Percentiles rank a stretch among this genome's conserved stretches.
phyloP scores from a whole-genome alignment of 805 yeast genomes.

The Tetrapisispora fleetii region DNA sequence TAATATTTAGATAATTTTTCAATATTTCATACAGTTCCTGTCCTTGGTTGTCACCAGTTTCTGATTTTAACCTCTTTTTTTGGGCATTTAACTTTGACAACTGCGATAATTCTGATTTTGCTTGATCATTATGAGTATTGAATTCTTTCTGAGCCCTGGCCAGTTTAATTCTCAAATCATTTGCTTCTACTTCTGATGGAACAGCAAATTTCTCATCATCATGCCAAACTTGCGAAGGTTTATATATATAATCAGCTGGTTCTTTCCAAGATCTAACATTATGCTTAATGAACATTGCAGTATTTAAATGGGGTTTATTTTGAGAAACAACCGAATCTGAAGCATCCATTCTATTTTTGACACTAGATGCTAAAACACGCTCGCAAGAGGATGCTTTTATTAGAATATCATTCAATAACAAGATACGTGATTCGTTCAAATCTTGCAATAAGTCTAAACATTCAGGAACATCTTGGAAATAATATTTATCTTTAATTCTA shows the following conservation, averaged over 20 bases:
- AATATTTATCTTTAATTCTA: constrained; percentile 85
- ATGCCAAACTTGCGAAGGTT: constrained; percentile 93
- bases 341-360: constrained; percentile 35
- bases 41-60: constrained; percentile 35
- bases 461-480: constrained; percentile 88
- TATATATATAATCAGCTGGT: constrained; percentile 74
- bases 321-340: constrained; percentile 51
- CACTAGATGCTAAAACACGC: constrained; percentile 38
- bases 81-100: constrained; percentile 25
- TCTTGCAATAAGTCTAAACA: constrained; percentile 76
- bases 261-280: constrained; percentile 70
- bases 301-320: constrained; percentile 66
- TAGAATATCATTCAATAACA: constrained; percentile 60
- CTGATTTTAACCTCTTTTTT: constrained; percentile 32
- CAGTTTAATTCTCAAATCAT: constrained; percentile 43
- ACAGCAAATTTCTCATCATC: constrained; percentile 75
- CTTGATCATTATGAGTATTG: constrained; percentile 19
- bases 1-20: constrained; percentile 38
- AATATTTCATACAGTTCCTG: constrained; percentile 34
- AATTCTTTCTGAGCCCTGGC: constrained; percentile 31
- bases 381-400: constrained; percentile 54
- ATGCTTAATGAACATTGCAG: constrained; percentile 88
- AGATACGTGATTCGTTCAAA: constrained; percentile 68
- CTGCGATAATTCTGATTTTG: constrained; percentile 25
- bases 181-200: constrained; percentile 46